Evolutionary conservation across 2,329 filamentous ascomycete species (phyloP), one percentile per base, ranked within the genome.

Genomic region (Mycogone perniciosa): DNA sequence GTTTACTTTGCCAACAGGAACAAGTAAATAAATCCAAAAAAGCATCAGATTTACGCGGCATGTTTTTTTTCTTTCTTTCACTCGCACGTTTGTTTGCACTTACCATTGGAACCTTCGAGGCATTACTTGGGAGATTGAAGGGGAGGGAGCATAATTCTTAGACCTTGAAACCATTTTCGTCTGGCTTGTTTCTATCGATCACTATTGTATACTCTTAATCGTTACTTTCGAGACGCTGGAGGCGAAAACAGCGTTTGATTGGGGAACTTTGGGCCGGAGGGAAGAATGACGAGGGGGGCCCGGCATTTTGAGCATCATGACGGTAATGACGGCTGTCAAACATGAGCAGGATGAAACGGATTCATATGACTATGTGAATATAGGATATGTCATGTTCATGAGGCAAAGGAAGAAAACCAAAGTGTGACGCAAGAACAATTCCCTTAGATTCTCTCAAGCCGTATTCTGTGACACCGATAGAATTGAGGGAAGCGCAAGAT

Each of bases 1-100:
- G 62, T 82, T 46, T 69, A 66, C 40, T 58, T 79, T 37, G 62
- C 62, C 44, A 64, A 54, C 41, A 51, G 52, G 6, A 52, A 51
- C 20, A 46, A 46, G 37, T 35, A 8, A 11, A 10, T 9, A 38
- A 11, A 38, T 10, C 11, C 37, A 42, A 42, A 11, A 26, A 42
- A 42, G 27, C 9, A 13, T 9, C 27, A 27, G 8, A 40, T 7
- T 20, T 20, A 20, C 20, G 20, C 20, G 3, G 20, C 20, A 20
- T 4, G 10, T n/a, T 35, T 42, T 20, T 10, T 20, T 46, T 27
- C 29, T 41, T 34, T 33, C 9, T 31, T 44, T 38, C 9, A 30
- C 4, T 47, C 30, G 30, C 20, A 42, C 20, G 20, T 51, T 31
- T 10, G 39, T 42, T 51, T 38, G 7, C 35, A 9, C 35, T 20